A percentile compares a stretch with the other conserved stretches of the same genome.
Evolutionary conservation across 495 filamentous ascomycete genomes (phyloP).

Genomic region (Darksidea phi): DNA sequence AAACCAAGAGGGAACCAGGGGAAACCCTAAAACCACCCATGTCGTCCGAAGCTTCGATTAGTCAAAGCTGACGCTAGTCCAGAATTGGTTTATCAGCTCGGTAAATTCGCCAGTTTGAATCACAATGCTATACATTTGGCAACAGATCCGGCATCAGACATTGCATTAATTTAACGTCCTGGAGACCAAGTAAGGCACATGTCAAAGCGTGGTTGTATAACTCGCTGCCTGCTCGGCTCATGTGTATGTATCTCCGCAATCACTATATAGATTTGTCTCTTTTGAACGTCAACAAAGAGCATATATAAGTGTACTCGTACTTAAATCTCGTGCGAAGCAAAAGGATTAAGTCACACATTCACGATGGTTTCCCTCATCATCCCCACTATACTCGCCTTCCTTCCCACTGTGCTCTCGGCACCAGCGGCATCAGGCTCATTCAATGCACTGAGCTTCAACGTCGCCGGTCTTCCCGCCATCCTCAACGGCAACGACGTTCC

Average conservation of each 20-base stretch:
- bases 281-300: not conserved
- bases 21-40: too few species aligned
- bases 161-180: not conserved
- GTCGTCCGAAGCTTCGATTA: not conserved
- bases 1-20: too few species aligned
- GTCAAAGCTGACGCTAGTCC: not conserved
- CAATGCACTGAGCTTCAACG: constrained; percentile 45
- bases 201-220: not conserved
- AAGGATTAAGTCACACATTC: not conserved
- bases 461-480: constrained; percentile 51
- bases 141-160: not conserved
- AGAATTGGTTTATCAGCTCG: not conserved
- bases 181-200: not conserved
- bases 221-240: not conserved
- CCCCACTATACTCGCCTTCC: not conserved
- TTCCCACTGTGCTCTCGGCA: constrained; percentile 6
- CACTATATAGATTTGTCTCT: not conserved
- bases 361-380: constrained; percentile 4
- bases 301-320: not conserved
- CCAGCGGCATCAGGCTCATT: constrained; percentile 14
- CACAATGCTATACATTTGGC: not conserved
- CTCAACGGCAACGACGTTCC: constrained; percentile 54
- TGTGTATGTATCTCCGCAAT: too few species aligned
- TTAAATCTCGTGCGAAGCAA: not conserved
- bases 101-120: not conserved